Evolutionary conservation across 805 yeast species (phyloP).

Genomic region (Jamesozyma jinghongensis): DNA sequence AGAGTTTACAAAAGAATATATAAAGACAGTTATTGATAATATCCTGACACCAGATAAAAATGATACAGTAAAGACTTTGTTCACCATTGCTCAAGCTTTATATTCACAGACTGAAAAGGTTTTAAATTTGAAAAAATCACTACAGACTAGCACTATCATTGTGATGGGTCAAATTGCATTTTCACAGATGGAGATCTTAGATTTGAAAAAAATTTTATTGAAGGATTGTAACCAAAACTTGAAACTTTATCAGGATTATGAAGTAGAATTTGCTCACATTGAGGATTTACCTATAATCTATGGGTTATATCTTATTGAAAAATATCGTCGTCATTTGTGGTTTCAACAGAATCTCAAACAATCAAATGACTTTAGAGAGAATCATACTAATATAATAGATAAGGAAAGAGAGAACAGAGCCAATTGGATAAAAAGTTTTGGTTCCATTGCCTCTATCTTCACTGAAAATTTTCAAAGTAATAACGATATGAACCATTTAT

Average conservation of each 20-base stretch:
- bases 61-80: constrained; percentile 12
- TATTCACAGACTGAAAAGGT: constrained; percentile 17
- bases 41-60: constrained; percentile 8
- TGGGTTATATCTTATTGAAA: constrained; percentile 60
- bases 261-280: constrained; percentile 31
- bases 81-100: constrained; percentile 23
- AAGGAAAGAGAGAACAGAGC: constrained; percentile 8
- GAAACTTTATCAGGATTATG: constrained; percentile 16
- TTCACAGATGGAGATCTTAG: constrained; percentile 33
- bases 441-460: constrained; percentile 1
- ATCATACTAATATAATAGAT: constrained; percentile 47
- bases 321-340: constrained; percentile 53
- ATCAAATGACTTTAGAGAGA: constrained; percentile 41
- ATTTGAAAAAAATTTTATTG: constrained; percentile 25
- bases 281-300: constrained; percentile 63
- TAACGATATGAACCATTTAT: not conserved
- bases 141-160: constrained; percentile 28
- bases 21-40: constrained; percentile 4
- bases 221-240: constrained; percentile 29
- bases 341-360: constrained; percentile 16
- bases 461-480: constrained; percentile 1
- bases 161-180: constrained; percentile 28
- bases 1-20: constrained; percentile 7
- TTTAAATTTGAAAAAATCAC: constrained; percentile 25
- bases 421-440: not conserved